Evolutionary conservation across 352 stramenopile genomes (phyloP).

Genomic region (Pythium plurisporium): DNA sequence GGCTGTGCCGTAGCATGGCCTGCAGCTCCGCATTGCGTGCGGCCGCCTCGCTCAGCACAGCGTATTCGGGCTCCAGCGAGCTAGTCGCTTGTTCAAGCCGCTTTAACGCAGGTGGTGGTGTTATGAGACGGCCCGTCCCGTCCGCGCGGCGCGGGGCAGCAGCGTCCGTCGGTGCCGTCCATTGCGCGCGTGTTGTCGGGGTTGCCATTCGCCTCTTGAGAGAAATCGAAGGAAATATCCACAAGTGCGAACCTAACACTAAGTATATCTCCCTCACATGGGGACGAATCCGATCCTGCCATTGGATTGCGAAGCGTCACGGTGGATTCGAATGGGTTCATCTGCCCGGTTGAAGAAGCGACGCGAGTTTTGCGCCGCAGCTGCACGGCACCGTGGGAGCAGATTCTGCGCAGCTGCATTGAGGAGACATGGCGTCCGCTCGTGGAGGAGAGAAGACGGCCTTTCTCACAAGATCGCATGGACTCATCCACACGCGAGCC

Average conservation of each 20-base stretch:
- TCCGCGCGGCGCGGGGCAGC: not conserved
- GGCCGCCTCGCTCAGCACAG: slow-evolving; percentile 47
- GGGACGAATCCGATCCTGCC: too few species aligned
- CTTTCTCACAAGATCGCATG: too few species aligned
- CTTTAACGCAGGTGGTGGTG: not conserved
- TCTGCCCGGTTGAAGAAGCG: slow-evolving; percentile 7
- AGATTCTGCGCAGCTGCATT: slow-evolving; percentile 14
- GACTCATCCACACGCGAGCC: not conserved
- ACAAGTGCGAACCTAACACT: not conserved
- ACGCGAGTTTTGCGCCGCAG: slow-evolving; percentile 3
- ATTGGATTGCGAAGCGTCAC: not conserved
- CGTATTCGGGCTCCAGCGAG: slow-evolving; percentile 45
- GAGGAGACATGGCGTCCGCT: slow-evolving; percentile 7
- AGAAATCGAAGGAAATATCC: too few species aligned
- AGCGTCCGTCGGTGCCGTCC: not conserved
- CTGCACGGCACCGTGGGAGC: not conserved
- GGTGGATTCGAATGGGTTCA: slow-evolving; percentile 11
- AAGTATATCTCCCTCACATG: not conserved
- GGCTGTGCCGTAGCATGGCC: slow-evolving; percentile 36
- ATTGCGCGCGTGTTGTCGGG: not conserved
- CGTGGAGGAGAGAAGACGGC: not conserved
- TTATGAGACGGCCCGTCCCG: not conserved
- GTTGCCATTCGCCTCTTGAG: too few species aligned
- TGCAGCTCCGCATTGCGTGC: slow-evolving; percentile 46
- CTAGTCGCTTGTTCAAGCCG: slow-evolving; percentile 2